phyloP scores from a whole-genome alignment of 495 filamentous ascomycete species.

The Hypoxylon subgilvum region DNA sequence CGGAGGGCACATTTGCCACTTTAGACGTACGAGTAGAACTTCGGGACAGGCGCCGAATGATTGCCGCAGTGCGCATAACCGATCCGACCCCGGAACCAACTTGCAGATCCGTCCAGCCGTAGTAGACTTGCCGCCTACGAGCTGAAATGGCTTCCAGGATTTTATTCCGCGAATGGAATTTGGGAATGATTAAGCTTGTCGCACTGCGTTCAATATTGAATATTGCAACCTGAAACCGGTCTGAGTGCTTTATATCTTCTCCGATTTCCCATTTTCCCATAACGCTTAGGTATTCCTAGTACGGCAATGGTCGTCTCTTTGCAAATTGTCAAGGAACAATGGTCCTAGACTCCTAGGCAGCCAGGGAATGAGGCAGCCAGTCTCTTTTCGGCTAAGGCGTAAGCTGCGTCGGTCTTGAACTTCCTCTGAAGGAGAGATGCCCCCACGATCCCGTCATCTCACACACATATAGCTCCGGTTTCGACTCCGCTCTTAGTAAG shows the following conservation, averaged over 20 bases:
- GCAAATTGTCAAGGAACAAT: neutral
- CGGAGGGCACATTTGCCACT: neutral
- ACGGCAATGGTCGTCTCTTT: neutral
- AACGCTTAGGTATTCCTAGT: neutral
- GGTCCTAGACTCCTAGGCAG: neutral
- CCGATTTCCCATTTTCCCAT: neutral
- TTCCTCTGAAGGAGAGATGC: conserved; percentile 15
- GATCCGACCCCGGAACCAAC: conserved; percentile 9
- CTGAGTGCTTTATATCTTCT: neutral
- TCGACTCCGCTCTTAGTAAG: conserved; percentile 27
- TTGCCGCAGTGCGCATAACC: conserved; percentile 13
- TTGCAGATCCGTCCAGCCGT: conserved; percentile 4
- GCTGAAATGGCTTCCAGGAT: neutral
- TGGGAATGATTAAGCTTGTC: neutral
- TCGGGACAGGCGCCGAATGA: conserved; percentile 2
- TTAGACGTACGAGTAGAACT: neutral
- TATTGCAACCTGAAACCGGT: neutral
- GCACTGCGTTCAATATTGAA: neutral
- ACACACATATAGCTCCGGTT: conserved; percentile 10
- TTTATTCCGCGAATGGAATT: neutral
- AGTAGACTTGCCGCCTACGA: neutral
- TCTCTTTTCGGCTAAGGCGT: conserved; percentile 24
- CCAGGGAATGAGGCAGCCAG: conserved; percentile 7
- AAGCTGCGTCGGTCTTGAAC: conserved; percentile 22
- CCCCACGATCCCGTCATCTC: conserved; percentile 24